Base-by-base conservation (phyloP, 1,284 basidiomycete genomes). In the Microbotryomycetes sp. region DNA sequence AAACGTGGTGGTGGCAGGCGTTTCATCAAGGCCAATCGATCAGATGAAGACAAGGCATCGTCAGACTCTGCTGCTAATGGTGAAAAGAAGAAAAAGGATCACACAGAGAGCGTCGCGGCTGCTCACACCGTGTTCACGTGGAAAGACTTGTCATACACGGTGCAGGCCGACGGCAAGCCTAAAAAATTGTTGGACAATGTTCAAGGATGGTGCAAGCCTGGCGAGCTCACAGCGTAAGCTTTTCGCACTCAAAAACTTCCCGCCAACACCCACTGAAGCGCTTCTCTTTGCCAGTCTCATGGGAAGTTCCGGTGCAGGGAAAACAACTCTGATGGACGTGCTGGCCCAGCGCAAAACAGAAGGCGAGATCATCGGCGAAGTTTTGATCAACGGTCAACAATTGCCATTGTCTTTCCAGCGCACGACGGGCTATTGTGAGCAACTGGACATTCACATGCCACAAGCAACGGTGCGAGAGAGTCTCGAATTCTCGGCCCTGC, bases 391-490 rank as follows among this genome's bases (percentile, higher is more conserved):
- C 59, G 81, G 81, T 54, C 76, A 78, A 65, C 74, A 75, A 1
- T 73, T 78, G 23, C 79, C 76, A 49, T 70, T 75, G 53, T 77
- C 75, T 62, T 81, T 78, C 74, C 76, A 78, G 71, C 77, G 81
- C 59, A 78, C 79, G 45, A 81, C 80, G 57, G 81, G 78, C 6
- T 81, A 80, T 64, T 88, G 87, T 32, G 87, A 91, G 72, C 89
- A 91, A 19, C 86, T 87, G 83, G 90, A 92, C 71, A 69, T 74
- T 31, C 73, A 74, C 70, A 70, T 71, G 28, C 49, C 49, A 14
- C n/a, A 22, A 25, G 83, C 89, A 9, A 82, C 81, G 31, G 80
- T 82, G 30, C 78, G 82, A 56, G 81, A 83, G 67, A 80, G 81
- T 3, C 74, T 83, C 46, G 76, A 79, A 49, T 81, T 81, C 75